Conservation (phyloP, 1,284 basidiomycete genomes). For the Jaminaea rosea region DNA sequence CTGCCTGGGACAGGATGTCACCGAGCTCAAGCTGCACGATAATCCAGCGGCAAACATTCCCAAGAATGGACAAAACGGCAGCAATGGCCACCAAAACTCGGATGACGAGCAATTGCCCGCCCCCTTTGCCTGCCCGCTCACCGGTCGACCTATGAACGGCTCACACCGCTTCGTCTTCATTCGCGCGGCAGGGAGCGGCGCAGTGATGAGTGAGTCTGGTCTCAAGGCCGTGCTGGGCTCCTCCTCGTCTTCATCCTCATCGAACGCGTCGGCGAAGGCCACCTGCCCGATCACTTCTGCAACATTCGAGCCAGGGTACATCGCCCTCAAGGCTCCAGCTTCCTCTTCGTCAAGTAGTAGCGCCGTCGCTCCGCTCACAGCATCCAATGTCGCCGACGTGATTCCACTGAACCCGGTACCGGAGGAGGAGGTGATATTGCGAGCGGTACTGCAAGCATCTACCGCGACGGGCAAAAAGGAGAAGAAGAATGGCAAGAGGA, state of each 20-base stretch:
- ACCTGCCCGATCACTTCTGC: not conserved
- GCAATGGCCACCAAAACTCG: too few species aligned
- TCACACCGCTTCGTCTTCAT: conserved; percentile 37
- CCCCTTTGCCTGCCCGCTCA: conserved; percentile 40
- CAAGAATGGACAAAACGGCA: not conserved
- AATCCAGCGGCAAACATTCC: conserved; percentile 10
- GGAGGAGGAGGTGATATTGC: conserved; percentile 17
- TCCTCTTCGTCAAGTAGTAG: conserved; percentile 11
- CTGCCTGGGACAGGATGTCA: conserved; percentile 28
- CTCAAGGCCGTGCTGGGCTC: conserved; percentile 15
- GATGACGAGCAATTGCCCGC: conserved; percentile 2
- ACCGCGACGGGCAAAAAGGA: too few species aligned
- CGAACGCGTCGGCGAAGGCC: not conserved
- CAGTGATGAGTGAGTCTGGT: conserved; percentile 34
- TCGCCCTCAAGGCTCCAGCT: too few species aligned
- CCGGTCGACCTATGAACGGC: conserved; percentile 37
- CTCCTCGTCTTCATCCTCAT: not conserved
- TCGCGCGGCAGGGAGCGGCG: conserved; percentile 19
- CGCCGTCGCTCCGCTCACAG: too few species aligned
- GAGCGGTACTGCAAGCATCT: too few species aligned
- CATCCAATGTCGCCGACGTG: conserved; percentile 13
- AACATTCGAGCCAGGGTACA: too few species aligned
- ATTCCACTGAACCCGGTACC: conserved; percentile 26
- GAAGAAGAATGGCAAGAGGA: too few species aligned
- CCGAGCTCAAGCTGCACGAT: conserved; percentile 17